Conservation (phyloP, 2,329 filamentous ascomycete species). For the Berkeleyomyces rouxiae region DNA sequence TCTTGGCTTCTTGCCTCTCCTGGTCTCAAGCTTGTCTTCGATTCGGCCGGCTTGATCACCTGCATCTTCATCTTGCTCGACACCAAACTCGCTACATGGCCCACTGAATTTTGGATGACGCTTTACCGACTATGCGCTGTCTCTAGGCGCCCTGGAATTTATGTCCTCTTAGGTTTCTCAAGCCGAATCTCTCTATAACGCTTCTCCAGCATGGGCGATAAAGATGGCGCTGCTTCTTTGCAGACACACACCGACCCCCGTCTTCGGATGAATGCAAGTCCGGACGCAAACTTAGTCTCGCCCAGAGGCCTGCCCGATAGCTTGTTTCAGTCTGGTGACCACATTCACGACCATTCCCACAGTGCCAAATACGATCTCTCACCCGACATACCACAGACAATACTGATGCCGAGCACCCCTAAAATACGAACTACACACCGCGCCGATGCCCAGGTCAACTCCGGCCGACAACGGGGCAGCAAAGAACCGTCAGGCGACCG, state of each 20-base stretch:
- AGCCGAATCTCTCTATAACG: background rate
- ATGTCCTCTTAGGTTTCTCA: background rate
- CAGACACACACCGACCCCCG: background rate
- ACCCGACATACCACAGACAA: background rate
- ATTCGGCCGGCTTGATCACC: background rate
- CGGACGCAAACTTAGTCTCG: background rate
- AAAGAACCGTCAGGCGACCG: background rate
- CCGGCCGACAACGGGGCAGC: background rate
- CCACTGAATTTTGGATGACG: background rate
- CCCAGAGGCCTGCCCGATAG: background rate
- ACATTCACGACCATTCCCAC: background rate
- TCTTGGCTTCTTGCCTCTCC: background rate
- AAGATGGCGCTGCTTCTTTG: background rate
- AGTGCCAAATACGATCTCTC: constrained; percentile 2
- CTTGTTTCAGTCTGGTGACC: background rate
- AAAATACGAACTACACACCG: background rate
- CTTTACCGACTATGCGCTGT: background rate
- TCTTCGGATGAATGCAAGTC: background rate
- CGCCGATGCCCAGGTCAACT: background rate
- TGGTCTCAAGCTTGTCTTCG: background rate
- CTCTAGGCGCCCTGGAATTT: background rate
- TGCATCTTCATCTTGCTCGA: background rate
- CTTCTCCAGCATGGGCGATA: background rate
- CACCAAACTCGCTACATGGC: background rate
- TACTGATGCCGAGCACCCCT: background rate